A percentile compares a stretch with the other conserved stretches of the same genome.
phyloP scores from a whole-genome alignment of 805 yeast genomes.

The Yamadazyma kitorensis region DNA sequence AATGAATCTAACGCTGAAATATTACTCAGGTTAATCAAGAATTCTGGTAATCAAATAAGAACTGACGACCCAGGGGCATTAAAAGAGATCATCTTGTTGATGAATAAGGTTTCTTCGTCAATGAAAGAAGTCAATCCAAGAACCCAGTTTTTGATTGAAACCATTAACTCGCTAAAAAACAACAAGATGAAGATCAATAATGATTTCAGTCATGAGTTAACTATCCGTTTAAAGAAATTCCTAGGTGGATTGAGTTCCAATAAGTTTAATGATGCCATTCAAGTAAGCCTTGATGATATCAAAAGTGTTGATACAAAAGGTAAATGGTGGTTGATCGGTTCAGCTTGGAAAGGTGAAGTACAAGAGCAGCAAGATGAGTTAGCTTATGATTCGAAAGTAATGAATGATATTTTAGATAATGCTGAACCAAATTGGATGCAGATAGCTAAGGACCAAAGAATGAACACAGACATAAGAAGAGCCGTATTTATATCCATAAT shows the following conservation, averaged over 20 bases:
- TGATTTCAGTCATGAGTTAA: constrained; percentile 51
- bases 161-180: constrained; percentile 80
- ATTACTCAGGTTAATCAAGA: constrained; percentile 65
- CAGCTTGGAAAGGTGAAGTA: constrained; percentile 86
- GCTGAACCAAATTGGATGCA: constrained; percentile 87
- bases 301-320: constrained; percentile 75
- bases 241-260: constrained; percentile 50
- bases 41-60: constrained; percentile 81
- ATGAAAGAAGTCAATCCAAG: constrained; percentile 50
- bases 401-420: constrained; percentile 61
- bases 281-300: constrained; percentile 81
- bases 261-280: constrained; percentile 67
- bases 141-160: constrained; percentile 79
- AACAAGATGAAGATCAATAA: constrained; percentile 64
- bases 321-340: constrained; percentile 99
- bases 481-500: constrained; percentile 91
- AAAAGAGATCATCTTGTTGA: constrained; percentile 66
- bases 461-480: constrained; percentile 93
- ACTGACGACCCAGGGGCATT: constrained; percentile 86
- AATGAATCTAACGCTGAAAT: constrained; percentile 76
- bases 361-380: constrained; percentile 11
- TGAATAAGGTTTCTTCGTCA: constrained; percentile 46
- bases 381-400: constrained; percentile 38
- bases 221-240: constrained; percentile 60
- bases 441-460: constrained; percentile 79